Percentiles rank a stretch among this genome's conserved stretches.
Conservation (phyloP, 2,329 filamentous ascomycete species). For the Botrytis sinoallii region DNA sequence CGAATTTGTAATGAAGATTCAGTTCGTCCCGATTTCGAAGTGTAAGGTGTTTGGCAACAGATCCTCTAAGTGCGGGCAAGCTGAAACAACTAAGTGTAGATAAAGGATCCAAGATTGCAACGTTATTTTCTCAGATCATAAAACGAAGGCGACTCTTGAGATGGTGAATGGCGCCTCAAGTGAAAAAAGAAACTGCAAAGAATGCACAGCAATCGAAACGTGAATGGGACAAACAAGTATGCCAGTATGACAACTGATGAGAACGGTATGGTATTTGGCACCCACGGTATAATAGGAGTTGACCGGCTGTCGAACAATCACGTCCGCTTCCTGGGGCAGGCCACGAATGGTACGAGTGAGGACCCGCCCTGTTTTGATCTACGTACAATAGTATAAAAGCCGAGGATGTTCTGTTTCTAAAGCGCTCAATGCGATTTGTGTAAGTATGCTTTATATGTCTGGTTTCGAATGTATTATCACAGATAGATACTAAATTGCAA, state of each 20-base stretch:
- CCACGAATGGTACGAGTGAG: constrained; percentile 17
- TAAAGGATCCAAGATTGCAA: neutral
- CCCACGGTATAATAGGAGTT: constrained; percentile 13
- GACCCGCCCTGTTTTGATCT: constrained; percentile 18
- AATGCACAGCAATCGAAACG: constrained; percentile 13
- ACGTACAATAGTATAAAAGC: constrained; percentile 10
- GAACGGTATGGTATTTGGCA: neutral
- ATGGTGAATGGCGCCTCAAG: neutral
- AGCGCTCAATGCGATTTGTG: constrained; percentile 8
- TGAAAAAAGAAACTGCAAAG: neutral
- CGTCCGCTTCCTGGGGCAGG: constrained; percentile 11
- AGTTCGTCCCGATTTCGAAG: constrained; percentile 13
- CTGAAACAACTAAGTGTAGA: constrained; percentile 17
- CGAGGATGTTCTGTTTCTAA: constrained; percentile 13
- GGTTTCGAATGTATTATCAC: neutral
- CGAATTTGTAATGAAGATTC: neutral
- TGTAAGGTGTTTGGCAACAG: constrained; percentile 12
- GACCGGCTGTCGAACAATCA: constrained; percentile 13
- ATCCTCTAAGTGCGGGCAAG: constrained; percentile 10
- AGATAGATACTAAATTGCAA: neutral
- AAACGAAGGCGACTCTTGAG: constrained; percentile 6
- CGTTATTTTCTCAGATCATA: constrained; percentile 5
- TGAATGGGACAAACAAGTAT: neutral
- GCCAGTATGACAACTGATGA: constrained; percentile 8
- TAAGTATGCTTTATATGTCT: neutral